phyloP scores from a whole-genome alignment of 768 basidiomycete genomes.

The Mycena sanguinolenta region DNA sequence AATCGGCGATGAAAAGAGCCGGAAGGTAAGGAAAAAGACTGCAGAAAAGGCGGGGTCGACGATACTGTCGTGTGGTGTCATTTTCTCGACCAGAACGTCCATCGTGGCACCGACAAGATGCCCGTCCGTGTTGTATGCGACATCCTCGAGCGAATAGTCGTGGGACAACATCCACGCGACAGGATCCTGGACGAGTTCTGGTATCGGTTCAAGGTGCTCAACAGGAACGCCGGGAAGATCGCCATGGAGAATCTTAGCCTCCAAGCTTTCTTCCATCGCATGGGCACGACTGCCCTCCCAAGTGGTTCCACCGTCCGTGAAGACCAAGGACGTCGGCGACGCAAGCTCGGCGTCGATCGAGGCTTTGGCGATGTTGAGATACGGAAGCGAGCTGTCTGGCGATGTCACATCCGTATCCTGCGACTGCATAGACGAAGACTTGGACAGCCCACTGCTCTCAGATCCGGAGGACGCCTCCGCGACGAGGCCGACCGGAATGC shows the following conservation, averaged over 20 bases:
- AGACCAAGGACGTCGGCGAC: constrained; percentile 67
- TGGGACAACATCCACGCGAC: constrained; percentile 72
- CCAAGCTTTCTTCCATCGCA: constrained; percentile 48
- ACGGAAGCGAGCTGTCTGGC: constrained; percentile 56
- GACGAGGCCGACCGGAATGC: constrained; percentile 42
- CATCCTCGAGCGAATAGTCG: constrained; percentile 87
- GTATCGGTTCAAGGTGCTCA: constrained; percentile 52
- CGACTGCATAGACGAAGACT: constrained; percentile 60
- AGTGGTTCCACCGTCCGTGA: constrained; percentile 67
- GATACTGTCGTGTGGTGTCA: constrained; percentile 94
- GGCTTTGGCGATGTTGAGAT: constrained; percentile 44
- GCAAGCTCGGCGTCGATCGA: constrained; percentile 58
- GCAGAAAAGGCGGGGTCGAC: constrained; percentile 89
- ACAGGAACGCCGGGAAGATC: constrained; percentile 60
- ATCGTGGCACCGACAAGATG: constrained; percentile 92
- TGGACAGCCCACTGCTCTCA: constrained; percentile 64
- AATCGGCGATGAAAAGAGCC: constrained; percentile 85
- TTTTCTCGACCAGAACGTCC: constrained; percentile 92
- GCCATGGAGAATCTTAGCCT: constrained; percentile 69
- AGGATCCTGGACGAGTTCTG: constrained; percentile 56
- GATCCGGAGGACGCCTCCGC: constrained; percentile 64
- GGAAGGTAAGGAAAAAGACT: constrained; percentile 96
- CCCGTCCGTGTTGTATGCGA: constrained; percentile 92
- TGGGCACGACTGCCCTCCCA: constrained; percentile 64
- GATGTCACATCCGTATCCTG: constrained; percentile 65